Base-by-base conservation (phyloP, 257 asterid genomes). In the Nyctanthes arbortristis region DNA sequence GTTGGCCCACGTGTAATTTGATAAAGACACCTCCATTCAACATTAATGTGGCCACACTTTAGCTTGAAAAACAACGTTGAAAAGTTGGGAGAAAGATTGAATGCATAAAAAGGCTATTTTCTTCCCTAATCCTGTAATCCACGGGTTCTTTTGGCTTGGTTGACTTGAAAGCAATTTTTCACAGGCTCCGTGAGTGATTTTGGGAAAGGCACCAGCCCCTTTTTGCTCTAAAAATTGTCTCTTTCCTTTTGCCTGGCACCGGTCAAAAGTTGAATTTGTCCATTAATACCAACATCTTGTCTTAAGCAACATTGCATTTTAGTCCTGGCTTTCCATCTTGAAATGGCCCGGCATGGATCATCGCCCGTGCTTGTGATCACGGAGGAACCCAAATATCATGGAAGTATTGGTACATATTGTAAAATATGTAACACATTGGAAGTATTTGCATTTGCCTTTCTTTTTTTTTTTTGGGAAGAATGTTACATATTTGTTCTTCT, bases 1-100 rank as follows among this genome's bases (percentile, higher is more conserved):
- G 61, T 57, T 29, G 67, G 39, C 71, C 78, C 88, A 83, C 85
- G 88, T 78, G 85, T 80, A 84, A 32, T 43, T 65, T 73, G 61
- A 68, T 32, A 3, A 64, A 59, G 66, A 35, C 61, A 25, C 31
- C 40, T 52, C n/a, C 3, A 52, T 3, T 22, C 4, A 3, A 52
- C 30, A 49, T 7, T 49, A 49, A 49, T 49, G 58, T 4, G 27
- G 57, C 24, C 3, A 28, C 30, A n/a, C 24, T 13, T 24, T 52
- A 52, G 5, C 59, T 52, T 20, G 10, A 49, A 7, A 20, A 52
- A 16, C 4, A 39, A 13, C 14, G 49, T 39, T 18, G 4, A 39
- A 39, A 33, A 33, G 36, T 33, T 1, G 36, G 36, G 7, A 33
- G 59, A 20, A 52, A 20, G 28, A 22, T 5, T 22, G 28, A 49